Conservation (phyloP, 768 basidiomycete genomes). For the Suillus tomentosus region DNA sequence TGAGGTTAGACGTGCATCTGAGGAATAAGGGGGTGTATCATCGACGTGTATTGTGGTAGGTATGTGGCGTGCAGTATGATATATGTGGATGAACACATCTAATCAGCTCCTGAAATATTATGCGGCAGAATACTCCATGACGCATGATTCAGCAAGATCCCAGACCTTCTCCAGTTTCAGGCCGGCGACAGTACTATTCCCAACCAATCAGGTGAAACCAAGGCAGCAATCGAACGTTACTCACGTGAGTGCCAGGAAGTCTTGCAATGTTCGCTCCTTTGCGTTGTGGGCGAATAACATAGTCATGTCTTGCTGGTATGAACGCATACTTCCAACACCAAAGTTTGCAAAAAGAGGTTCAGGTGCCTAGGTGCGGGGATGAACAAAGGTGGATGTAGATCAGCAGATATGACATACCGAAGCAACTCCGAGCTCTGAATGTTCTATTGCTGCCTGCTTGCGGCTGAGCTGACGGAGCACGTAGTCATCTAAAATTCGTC, state of each 20-base stretch:
- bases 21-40: too few relatives aligned
- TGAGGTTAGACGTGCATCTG: too few relatives aligned
- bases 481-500: constrained; percentile 24
- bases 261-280: constrained; percentile 34
- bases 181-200: constrained; percentile 24
- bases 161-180: constrained; percentile 27
- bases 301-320: constrained; percentile 32
- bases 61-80: too few relatives aligned
- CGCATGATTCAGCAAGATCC: constrained; percentile 17
- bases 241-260: constrained; percentile 32
- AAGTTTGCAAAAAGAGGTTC: too few relatives aligned
- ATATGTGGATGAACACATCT: too few relatives aligned
- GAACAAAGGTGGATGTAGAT: background rate
- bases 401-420: constrained; percentile 1
- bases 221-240: background rate
- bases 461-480: constrained; percentile 13
- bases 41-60: too few relatives aligned
- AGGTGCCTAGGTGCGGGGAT: constrained; percentile 29
- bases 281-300: constrained; percentile 35
- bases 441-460: constrained; percentile 10
- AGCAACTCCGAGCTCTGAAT: constrained; percentile 17
- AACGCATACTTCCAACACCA: constrained; percentile 14
- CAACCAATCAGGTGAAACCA: constrained; percentile 9
- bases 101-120: constrained; percentile 9
- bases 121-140: constrained; percentile 28